Conservation (phyloP, 768 basidiomycete species). For the Trametes sanguinea region DNA sequence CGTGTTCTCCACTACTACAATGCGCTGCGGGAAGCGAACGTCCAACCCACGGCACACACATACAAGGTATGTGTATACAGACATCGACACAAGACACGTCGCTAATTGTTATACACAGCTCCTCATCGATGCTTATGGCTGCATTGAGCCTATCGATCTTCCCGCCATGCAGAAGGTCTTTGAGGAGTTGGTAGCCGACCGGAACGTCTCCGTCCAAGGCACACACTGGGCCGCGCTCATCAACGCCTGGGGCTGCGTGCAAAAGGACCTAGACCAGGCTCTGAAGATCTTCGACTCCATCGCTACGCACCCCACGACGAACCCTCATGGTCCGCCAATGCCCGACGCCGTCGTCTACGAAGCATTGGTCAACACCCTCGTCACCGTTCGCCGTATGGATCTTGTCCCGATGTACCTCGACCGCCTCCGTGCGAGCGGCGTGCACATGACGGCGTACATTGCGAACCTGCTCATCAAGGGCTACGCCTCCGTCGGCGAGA, state of each 20-base stretch:
- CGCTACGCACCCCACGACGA: slow-evolving; percentile 49
- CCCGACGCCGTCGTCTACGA: slow-evolving; percentile 90
- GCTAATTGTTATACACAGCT: slow-evolving; percentile 48
- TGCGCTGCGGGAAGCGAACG: slow-evolving; percentile 56
- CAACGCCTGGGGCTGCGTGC: slow-evolving; percentile 82
- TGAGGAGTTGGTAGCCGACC: slow-evolving; percentile 51
- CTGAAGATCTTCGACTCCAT: slow-evolving; percentile 79
- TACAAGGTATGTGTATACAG: slow-evolving; percentile 71
- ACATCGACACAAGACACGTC: slow-evolving; percentile 6
- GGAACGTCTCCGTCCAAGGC: slow-evolving; percentile 50
- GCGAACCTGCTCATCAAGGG: slow-evolving; percentile 82
- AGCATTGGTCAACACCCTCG: slow-evolving; percentile 83
- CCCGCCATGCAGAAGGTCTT: slow-evolving; percentile 73
- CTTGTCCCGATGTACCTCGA: slow-evolving; percentile 68
- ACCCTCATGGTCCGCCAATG: slow-evolving; percentile 34
- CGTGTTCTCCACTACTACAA: slow-evolving; percentile 77
- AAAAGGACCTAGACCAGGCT: slow-evolving; percentile 76
- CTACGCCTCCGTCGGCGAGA: slow-evolving; percentile 64
- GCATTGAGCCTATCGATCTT: slow-evolving; percentile 80
- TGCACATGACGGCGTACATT: slow-evolving; percentile 95
- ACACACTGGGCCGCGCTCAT: slow-evolving; percentile 85
- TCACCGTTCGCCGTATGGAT: slow-evolving; percentile 76
- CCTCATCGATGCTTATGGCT: slow-evolving; percentile 85
- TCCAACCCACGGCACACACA: slow-evolving; percentile 85
- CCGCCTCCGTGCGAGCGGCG: slow-evolving; percentile 59